Evolutionary conservation across 2,329 filamentous ascomycete species (phyloP), one percentile per base, ranked within the genome.

Genomic region (Alternaria solani): DNA sequence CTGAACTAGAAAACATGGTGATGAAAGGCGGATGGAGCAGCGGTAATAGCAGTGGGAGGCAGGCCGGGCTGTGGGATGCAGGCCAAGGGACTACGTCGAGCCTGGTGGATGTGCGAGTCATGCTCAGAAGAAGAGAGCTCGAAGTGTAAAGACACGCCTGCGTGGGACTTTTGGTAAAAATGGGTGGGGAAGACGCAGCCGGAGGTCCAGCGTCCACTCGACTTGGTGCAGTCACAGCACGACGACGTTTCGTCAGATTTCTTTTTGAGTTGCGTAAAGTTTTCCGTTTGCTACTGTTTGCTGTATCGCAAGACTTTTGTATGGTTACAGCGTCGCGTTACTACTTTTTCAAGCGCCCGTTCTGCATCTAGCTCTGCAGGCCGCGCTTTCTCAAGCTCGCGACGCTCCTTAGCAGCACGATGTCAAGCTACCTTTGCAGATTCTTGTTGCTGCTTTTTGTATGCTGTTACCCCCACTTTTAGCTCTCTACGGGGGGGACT

Each of bases 401-500:
- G n/a, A 39, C 38, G 38, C 9, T 48, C 43, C 25, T 48, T 25
- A 14, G 20, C 28, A 26, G 38, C 38, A 39, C 16, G 38, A 7
- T 39, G 8, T 11, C n/a, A 8, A 39, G 8, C 38, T 8, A 39
- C 7, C 38, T 39, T 39, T n/a, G n/a, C 38, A 2, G 2, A 7
- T 8, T 39, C 38, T 20, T 20, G 6, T 7, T 39, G n/a, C 38
- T 20, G n/a, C 38, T 39, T 39, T 20, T 11, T 39, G 5, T 39
- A 39, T 39, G 43, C 36, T 23, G n/a, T 51, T 43, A 14, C 36
- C 34, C 42, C 30, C 61, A 89, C 67, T 11, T 42, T 51, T 9
- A 18, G 6, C 9, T 51, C 25, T 41, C 18, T 51, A 26, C 12
- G 32, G 8, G 30, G 30, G 30, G 23, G 20, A 32, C 42, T 42